Percentiles rank a stretch among this genome's conserved stretches.
Evolutionary conservation across 176 grass and related monocot genomes (phyloP).

Genomic region (Bonia amplexicaulis): DNA sequence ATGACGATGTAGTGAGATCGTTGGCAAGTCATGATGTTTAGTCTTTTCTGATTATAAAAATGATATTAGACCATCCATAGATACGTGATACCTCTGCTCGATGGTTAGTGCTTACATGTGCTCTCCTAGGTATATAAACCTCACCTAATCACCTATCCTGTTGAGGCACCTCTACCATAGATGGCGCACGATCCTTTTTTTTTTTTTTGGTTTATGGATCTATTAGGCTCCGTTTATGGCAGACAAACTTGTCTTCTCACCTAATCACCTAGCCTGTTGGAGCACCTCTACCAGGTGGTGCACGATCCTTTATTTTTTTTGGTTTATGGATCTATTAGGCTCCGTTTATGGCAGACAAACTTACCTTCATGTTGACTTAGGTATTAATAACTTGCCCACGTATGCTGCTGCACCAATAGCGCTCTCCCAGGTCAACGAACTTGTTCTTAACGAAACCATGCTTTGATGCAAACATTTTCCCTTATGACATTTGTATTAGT

Average conservation of each 20-base stretch:
- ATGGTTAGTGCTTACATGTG: conserved; percentile 43
- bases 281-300: conserved; percentile 12
- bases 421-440: conserved; percentile 29
- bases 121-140: conserved; percentile 33
- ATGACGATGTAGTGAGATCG: conserved; percentile 24
- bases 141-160: conserved; percentile 27
- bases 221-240: no score
- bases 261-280: conserved; percentile 28
- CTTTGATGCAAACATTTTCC: conserved; percentile 20
- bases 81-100: conserved; percentile 25
- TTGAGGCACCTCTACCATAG: conserved; percentile 7
- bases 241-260: no score
- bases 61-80: neutral
- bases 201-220: conserved; percentile 23
- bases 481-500: conserved; percentile 18
- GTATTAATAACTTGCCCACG: conserved; percentile 29
- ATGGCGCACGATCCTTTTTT: conserved; percentile 31
- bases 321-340: conserved; percentile 4
- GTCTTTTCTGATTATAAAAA: conserved; percentile 25
- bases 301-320: conserved; percentile 29
- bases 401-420: conserved; percentile 13
- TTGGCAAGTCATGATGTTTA: conserved; percentile 16
- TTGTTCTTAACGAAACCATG: conserved; percentile 28
- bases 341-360: conserved; percentile 31
- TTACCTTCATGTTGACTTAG: conserved; percentile 34